These are phyloP conservation scores for Cryomyces minteri DNA, from an alignment of 495 filamentous ascomycete species.

Conservation along the genomic window DNA sequence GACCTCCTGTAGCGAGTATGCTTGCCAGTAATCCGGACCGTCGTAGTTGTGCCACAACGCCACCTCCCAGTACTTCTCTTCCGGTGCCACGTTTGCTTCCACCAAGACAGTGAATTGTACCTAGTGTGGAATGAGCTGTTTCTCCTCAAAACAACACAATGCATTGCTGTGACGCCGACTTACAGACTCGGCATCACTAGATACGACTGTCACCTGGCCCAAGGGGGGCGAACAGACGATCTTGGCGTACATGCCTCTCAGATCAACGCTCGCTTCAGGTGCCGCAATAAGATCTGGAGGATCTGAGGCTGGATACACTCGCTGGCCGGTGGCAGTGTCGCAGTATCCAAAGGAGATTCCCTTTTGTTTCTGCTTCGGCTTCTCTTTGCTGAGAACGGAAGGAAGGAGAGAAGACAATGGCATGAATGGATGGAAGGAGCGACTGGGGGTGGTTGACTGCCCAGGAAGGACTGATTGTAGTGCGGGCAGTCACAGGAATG, in stretches of 20 bases:
- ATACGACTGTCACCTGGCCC: slow-evolving; percentile 45
- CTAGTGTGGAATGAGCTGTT: slow-evolving; percentile 7
- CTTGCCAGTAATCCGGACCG: slow-evolving; percentile 26
- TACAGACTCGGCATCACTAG: slow-evolving; percentile 15
- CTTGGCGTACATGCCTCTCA: slow-evolving; percentile 25
- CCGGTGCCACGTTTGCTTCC: slow-evolving; percentile 35
- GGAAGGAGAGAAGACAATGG: no score
- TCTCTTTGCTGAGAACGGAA: no score
- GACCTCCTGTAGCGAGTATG: slow-evolving; percentile 25
- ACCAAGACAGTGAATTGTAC: slow-evolving; percentile 52
- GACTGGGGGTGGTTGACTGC: no score
- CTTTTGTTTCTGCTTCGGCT: no score
- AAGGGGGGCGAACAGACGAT: slow-evolving; percentile 45
- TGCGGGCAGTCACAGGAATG: no score
- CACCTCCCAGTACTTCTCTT: slow-evolving; percentile 44
- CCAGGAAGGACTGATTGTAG: no score
- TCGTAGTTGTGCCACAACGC: slow-evolving; percentile 57
- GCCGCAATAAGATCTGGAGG: no score
- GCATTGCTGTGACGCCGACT: background rate
- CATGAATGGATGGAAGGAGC: no score
- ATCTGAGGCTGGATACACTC: no score
- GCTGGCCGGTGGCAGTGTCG: no score
- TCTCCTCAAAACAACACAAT: background rate
- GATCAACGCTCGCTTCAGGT: no score
- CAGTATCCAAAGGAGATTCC: no score